Percentiles rank a stretch among this genome's conserved stretches.
Evolutionary conservation across 306 rosid genomes (phyloP).

Genomic region (Luffa acutangula): DNA sequence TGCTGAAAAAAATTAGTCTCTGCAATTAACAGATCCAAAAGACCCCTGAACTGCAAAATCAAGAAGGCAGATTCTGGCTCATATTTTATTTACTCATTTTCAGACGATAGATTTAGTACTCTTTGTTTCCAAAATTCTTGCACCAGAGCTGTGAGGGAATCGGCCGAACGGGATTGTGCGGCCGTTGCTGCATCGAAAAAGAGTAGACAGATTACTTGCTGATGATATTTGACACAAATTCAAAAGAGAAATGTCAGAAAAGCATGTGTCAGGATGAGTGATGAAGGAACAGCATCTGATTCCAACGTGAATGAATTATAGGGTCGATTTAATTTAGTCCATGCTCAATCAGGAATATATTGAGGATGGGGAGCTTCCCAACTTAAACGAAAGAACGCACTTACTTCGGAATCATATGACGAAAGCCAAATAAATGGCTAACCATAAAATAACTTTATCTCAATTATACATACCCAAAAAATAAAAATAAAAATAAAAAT

Average conservation of each 20-base stretch:
- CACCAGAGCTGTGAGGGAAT: slow-evolving; percentile 98
- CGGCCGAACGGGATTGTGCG: slow-evolving; percentile 91
- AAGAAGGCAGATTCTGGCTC: slow-evolving; percentile 16
- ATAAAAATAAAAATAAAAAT: neutral
- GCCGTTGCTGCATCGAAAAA: slow-evolving; percentile 78
- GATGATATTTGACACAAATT: neutral
- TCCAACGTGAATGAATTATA: neutral
- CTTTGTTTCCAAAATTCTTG: slow-evolving; percentile 87
- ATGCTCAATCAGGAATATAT: neutral
- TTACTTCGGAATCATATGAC: neutral
- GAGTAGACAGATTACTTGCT: slow-evolving; percentile 4
- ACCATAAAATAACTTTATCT: neutral
- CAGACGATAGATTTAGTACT: slow-evolving; percentile 30
- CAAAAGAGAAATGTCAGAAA: neutral
- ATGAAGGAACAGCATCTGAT: neutral
- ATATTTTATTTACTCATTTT: slow-evolving; percentile 13
- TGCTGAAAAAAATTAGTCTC: neutral
- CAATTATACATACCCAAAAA: neutral
- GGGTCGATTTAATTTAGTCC: neutral
- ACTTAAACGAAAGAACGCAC: neutral
- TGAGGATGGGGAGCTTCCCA: neutral
- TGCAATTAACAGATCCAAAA: slow-evolving; percentile 4
- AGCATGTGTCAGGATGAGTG: neutral
- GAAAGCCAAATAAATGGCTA: neutral
- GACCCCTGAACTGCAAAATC: slow-evolving; percentile 14